Evolutionary conservation across 257 asterid genomes (phyloP).

Genomic region (Anisodus tanguticus): DNA sequence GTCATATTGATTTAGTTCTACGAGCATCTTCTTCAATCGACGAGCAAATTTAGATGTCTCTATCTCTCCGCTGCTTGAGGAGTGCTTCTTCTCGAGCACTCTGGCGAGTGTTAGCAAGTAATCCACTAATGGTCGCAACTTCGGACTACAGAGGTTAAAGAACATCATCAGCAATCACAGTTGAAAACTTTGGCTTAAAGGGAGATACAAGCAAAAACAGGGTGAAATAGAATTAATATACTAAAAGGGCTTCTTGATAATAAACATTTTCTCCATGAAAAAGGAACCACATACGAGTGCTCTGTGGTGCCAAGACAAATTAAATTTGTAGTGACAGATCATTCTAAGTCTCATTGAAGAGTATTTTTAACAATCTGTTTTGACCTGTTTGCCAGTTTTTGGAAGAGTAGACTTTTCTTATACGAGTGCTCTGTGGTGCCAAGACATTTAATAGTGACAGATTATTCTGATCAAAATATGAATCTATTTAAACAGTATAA

Average conservation of each 20-base stretch:
- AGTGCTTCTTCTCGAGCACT: conserved; percentile 60
- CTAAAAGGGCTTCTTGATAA: not conserved
- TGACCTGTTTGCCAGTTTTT: too few relatives aligned
- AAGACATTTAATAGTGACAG: too few relatives aligned
- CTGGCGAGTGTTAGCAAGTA: conserved; percentile 67
- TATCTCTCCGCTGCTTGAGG: conserved; percentile 45
- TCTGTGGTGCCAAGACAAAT: too few relatives aligned
- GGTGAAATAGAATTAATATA: not conserved
- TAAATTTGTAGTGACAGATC: too few relatives aligned
- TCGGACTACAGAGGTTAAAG: conserved; percentile 46
- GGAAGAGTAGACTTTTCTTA: too few relatives aligned
- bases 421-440: too few relatives aligned
- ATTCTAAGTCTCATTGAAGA: too few relatives aligned
- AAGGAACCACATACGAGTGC: not conserved
- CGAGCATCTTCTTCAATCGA: conserved; percentile 88
- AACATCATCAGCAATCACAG: not conserved
- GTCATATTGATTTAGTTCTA: conserved; percentile 84
- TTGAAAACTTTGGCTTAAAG: not conserved
- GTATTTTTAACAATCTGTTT: too few relatives aligned
- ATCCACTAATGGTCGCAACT: conserved; percentile 79
- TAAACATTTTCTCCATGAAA: not conserved
- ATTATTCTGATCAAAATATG: too few relatives aligned
- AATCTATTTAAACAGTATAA: too few relatives aligned
- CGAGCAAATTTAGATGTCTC: conserved; percentile 69
- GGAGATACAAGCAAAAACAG: not conserved